These are phyloP conservation scores for Polyporus tsugae DNA, from an alignment of 1,284 basidiomycete species.

Conservation along the genomic window DNA sequence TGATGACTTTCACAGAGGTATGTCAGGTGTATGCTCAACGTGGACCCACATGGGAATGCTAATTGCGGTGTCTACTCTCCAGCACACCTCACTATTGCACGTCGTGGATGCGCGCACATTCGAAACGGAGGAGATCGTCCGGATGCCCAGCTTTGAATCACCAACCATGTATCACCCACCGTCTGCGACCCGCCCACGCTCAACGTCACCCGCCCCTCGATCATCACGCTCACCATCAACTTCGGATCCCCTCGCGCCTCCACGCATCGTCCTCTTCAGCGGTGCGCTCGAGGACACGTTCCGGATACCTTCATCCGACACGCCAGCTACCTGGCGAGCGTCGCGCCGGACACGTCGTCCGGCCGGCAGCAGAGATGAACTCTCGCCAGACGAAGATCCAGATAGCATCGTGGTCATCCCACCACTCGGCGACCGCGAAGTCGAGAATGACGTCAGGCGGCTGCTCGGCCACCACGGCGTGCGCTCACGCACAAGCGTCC, in stretches of 20 bases:
- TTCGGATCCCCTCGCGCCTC: constrained; percentile 32
- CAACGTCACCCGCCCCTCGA: constrained; percentile 34
- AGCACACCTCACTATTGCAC: constrained; percentile 82
- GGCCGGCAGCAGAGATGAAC: constrained; percentile 24
- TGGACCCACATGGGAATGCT: constrained; percentile 1
- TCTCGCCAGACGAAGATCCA: constrained; percentile 43
- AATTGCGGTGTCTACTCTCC: constrained; percentile 1
- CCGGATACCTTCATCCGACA: constrained; percentile 49
- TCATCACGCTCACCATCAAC: constrained; percentile 26
- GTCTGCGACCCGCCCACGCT: constrained; percentile 37
- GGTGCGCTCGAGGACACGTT: constrained; percentile 62
- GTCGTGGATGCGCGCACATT: constrained; percentile 85
- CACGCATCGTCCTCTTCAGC: constrained; percentile 53
- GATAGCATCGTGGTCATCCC: constrained; percentile 61
- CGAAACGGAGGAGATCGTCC: constrained; percentile 74
- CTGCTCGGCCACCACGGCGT: constrained; percentile 57
- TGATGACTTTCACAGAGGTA: constrained; percentile 88
- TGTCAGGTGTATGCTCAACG: constrained; percentile 30
- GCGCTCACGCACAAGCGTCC: constrained; percentile 34
- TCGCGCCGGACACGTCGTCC: constrained; percentile 28
- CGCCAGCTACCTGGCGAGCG: constrained; percentile 31
- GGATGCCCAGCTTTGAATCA: constrained; percentile 57
- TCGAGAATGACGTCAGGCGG: constrained; percentile 68
- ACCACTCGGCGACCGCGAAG: constrained; percentile 60
- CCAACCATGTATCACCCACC: constrained; percentile 32